Percentiles rank a stretch among this genome's conserved stretches.
phyloP scores from a whole-genome alignment of 371 early-diverging fungal species.

The Thermomucor indicae-seudaticae region DNA sequence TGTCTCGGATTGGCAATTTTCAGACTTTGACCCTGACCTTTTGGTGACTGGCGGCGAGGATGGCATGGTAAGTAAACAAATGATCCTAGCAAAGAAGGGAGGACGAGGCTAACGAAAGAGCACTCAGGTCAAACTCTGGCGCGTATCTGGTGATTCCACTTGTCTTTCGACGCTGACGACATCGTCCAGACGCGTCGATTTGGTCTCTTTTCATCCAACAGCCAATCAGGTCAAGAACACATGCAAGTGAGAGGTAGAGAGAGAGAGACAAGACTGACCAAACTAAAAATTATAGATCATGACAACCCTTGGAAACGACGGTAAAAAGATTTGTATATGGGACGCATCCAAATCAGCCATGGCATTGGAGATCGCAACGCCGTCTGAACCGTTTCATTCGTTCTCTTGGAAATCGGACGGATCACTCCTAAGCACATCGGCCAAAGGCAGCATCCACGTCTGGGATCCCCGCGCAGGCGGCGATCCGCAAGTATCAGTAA shows the following conservation, averaged over 20 bases:
- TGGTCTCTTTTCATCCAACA: conserved; percentile 54
- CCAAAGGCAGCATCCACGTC: conserved; percentile 49
- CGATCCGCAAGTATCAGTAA: conserved; percentile 16
- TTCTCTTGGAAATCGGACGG: conserved; percentile 67
- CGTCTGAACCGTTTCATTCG: conserved; percentile 37
- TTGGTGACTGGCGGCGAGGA: conserved; percentile 54
- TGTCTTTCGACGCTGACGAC: conserved; percentile 13
- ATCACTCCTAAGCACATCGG: conserved; percentile 49
- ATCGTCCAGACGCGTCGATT: conserved; percentile 43
- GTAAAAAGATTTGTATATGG: conserved; percentile 63
- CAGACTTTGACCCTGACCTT: conserved; percentile 39
- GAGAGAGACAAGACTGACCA: too few relatives aligned
- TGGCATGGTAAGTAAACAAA: conserved; percentile 33
- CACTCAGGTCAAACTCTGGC: conserved; percentile 36
- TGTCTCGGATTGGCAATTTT: conserved; percentile 57
- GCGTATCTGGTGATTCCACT: conserved; percentile 15
- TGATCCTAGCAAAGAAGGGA: background rate
- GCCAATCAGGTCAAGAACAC: conserved; percentile 49
- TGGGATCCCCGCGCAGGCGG: conserved; percentile 59
- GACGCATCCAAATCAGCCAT: conserved; percentile 47
- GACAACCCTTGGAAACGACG: conserved; percentile 32
- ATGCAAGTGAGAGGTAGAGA: background rate
- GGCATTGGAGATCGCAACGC: conserved; percentile 2
- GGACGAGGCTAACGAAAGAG: background rate
- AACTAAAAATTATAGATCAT: too few relatives aligned